A percentile compares a stretch with the other conserved stretches of the same genome.
phyloP scores from a whole-genome alignment of 2,329 filamentous ascomycete species.

The Diaporthe humulicola region DNA sequence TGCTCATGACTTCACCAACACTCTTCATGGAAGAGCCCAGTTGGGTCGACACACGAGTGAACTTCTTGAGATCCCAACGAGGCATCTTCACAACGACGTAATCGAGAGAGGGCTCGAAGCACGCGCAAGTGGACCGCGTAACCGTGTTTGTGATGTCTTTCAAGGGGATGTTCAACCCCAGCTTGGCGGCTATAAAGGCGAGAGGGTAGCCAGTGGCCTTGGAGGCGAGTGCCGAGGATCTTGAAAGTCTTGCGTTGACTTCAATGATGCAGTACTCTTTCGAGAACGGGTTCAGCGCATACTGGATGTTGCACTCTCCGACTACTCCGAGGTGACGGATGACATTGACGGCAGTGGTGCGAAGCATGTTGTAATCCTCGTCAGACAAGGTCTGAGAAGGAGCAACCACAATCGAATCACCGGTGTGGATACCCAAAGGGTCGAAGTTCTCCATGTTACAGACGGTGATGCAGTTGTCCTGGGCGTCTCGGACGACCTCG shows the following conservation, averaged over 20 bases:
- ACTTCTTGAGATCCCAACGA: slow-evolving; percentile 99
- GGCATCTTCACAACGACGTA: slow-evolving; percentile 99
- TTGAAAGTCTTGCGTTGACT: slow-evolving; percentile 97
- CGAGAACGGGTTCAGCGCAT: slow-evolving; percentile 95
- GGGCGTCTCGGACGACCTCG: slow-evolving; percentile 95
- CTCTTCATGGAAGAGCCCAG: slow-evolving; percentile 99
- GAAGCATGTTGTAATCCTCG: slow-evolving; percentile 99
- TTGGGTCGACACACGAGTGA: slow-evolving; percentile 94
- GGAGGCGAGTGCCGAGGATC: slow-evolving; percentile 95
- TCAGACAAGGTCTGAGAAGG: slow-evolving; percentile 97
- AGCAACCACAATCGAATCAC: slow-evolving; percentile 98
- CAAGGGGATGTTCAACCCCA: slow-evolving; percentile 92
- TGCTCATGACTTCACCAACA: slow-evolving; percentile 99
- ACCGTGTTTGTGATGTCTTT: slow-evolving; percentile 98
- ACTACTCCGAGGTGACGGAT: slow-evolving; percentile 97
- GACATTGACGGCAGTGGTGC: slow-evolving; percentile 97
- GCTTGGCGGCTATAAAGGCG: slow-evolving; percentile 96
- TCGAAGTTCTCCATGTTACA: slow-evolving; percentile 99
- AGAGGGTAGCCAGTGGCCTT: slow-evolving; percentile 98
- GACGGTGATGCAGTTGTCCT: slow-evolving; percentile 99
- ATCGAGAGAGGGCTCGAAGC: slow-evolving; percentile 98
- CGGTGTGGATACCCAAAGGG: slow-evolving; percentile 96
- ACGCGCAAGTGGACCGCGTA: slow-evolving; percentile 94
- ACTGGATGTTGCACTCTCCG: slow-evolving; percentile 98
- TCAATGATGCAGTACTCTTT: slow-evolving; percentile 99